Evolutionary conservation across 2,329 filamentous ascomycete species (phyloP).

Genomic region (Trichoderma sp.): DNA sequence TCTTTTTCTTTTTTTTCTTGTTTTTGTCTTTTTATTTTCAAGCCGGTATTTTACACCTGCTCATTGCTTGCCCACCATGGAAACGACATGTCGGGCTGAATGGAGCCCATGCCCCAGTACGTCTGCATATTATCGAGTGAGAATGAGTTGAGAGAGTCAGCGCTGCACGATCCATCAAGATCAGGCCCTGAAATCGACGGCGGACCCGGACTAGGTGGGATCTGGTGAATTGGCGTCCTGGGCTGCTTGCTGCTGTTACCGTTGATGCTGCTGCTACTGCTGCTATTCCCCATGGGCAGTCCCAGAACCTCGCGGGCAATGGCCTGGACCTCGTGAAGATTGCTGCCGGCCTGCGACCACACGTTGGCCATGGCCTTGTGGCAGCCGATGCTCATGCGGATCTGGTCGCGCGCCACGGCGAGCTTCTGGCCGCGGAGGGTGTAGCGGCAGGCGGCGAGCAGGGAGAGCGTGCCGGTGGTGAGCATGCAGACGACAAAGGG

Average conservation of each 20-base stretch:
- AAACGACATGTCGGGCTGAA: slow-evolving; percentile 1
- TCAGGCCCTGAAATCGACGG: neutral
- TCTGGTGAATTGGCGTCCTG: neutral
- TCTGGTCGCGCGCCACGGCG: slow-evolving; percentile 39
- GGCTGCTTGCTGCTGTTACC: neutral
- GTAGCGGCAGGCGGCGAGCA: slow-evolving; percentile 38
- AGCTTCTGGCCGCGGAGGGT: slow-evolving; percentile 34
- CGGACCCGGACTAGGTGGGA: neutral
- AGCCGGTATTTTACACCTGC: neutral
- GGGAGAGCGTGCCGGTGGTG: slow-evolving; percentile 36
- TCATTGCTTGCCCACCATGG: slow-evolving; percentile 10
- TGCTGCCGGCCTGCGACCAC: slow-evolving; percentile 37
- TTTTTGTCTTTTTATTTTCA: neutral
- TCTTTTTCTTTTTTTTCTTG: neutral
- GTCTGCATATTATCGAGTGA: slow-evolving; percentile 11
- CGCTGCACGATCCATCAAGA: neutral
- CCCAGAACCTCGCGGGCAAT: slow-evolving; percentile 36
- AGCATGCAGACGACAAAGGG: slow-evolving; percentile 43
- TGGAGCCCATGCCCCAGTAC: slow-evolving; percentile 9
- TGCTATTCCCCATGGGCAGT: neutral
- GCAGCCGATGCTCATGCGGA: slow-evolving; percentile 42
- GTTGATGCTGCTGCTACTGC: neutral
- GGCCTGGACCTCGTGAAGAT: slow-evolving; percentile 39
- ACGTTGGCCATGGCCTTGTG: slow-evolving; percentile 36
- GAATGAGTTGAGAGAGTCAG: neutral